A percentile compares a stretch with the other conserved stretches of the same genome.
Conservation (phyloP, 176 grass and related monocot species). For the Oryza brachyantha region DNA sequence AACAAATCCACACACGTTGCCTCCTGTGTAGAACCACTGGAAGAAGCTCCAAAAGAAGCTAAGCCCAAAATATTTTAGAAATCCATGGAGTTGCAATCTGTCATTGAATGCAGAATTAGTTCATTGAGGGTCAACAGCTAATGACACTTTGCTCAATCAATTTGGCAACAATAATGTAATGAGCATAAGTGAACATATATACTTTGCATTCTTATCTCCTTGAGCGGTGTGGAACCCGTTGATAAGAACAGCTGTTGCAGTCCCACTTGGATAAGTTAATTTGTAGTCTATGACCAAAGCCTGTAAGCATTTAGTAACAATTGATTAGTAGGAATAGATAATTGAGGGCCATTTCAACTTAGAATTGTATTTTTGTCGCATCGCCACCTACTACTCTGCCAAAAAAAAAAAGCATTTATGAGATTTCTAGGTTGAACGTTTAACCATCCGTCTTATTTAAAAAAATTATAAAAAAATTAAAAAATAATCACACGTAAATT, state of each 20-base stretch:
- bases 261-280: slow-evolving; percentile 83
- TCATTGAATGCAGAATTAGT: slow-evolving; percentile 5
- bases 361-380: not conserved
- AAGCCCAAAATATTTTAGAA: slow-evolving; percentile 64
- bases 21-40: slow-evolving; percentile 91
- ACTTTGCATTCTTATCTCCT: slow-evolving; percentile 87
- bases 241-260: slow-evolving; percentile 87
- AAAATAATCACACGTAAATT: too few species aligned
- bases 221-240: slow-evolving; percentile 75
- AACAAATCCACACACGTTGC: slow-evolving; percentile 74
- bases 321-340: not conserved
- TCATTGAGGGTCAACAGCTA: not conserved
- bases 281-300: slow-evolving; percentile 88
- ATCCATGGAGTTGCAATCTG: slow-evolving; percentile 80
- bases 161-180: not conserved
- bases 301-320: slow-evolving; percentile 42
- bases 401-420: too few species aligned
- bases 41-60: slow-evolving; percentile 90
- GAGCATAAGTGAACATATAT: not conserved
- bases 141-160: not conserved
- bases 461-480: too few species aligned
- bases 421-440: too few species aligned
- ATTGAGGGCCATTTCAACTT: not conserved
- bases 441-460: too few species aligned
- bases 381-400: too few species aligned